phyloP scores from a whole-genome alignment of 352 stramenopile genomes.

The Plasmopara halstedii region DNA sequence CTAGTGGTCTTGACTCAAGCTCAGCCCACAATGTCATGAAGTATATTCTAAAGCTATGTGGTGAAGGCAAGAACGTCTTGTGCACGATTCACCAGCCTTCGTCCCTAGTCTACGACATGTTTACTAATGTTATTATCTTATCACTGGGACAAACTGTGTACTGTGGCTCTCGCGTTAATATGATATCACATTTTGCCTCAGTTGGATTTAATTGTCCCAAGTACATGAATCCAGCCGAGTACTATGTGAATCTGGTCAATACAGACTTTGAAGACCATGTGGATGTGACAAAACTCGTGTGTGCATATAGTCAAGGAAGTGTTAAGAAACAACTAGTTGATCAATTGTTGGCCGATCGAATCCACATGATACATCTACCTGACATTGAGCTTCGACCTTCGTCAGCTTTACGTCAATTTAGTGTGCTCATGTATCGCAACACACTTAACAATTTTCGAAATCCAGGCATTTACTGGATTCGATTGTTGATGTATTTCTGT shows the following conservation, averaged over 20 bases:
- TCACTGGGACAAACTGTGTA: conserved; percentile 67
- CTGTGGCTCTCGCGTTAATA: conserved; percentile 41
- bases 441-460: conserved; percentile 55
- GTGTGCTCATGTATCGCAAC: conserved; percentile 37
- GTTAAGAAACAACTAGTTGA: conserved; percentile 16
- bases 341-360: conserved; percentile 4
- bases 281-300: conserved; percentile 17
- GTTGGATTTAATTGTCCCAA: conserved; percentile 28
- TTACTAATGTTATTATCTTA: conserved; percentile 50
- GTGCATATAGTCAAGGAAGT: conserved; percentile 9
- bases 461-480: conserved; percentile 63
- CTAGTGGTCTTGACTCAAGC: conserved; percentile 41
- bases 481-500: conserved; percentile 63
- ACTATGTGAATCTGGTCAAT: conserved; percentile 37
- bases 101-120: conserved; percentile 51
- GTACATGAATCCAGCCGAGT: conserved; percentile 47
- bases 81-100: conserved; percentile 71
- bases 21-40: conserved; percentile 43
- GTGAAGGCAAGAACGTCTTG: conserved; percentile 37
- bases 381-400: conserved; percentile 11
- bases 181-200: conserved; percentile 27
- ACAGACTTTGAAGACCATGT: conserved; percentile 39
- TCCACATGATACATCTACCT: conserved; percentile 4
- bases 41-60: conserved; percentile 28
- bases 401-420: conserved; percentile 30